Percentiles rank a stretch among this genome's conserved stretches.
phyloP scores from a whole-genome alignment of 805 yeast species.

The Cyberlindnera lachancei region DNA sequence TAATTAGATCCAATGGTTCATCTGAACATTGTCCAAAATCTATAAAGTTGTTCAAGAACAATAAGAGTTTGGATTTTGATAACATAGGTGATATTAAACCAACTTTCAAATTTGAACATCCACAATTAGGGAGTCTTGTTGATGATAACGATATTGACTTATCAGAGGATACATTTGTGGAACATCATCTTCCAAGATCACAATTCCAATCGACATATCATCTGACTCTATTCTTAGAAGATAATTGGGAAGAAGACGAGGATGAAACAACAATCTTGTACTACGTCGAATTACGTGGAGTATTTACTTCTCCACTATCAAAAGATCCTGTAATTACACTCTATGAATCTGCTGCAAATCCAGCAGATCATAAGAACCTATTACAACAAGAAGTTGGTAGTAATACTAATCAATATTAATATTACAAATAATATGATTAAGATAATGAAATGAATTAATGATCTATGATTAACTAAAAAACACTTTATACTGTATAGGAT shows the following conservation, averaged over 20 bases:
- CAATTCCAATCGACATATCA: slow-evolving; percentile 62
- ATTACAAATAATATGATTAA: too few relatives aligned
- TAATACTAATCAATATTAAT: slow-evolving; percentile 11
- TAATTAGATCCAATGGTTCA: slow-evolving; percentile 57
- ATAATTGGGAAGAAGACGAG: slow-evolving; percentile 56
- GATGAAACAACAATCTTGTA: slow-evolving; percentile 53
- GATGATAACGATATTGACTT: slow-evolving; percentile 33
- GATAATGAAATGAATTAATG: neutral
- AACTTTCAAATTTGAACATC: slow-evolving; percentile 50
- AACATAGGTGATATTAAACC: slow-evolving; percentile 42
- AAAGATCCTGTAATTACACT: slow-evolving; percentile 68
- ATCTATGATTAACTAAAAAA: slow-evolving; percentile 2
- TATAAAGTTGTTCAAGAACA: slow-evolving; percentile 68
- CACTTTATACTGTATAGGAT: slow-evolving; percentile 9
- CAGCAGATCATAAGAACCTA: slow-evolving; percentile 65
- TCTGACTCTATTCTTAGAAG: slow-evolving; percentile 59
- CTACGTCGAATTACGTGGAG: slow-evolving; percentile 78
- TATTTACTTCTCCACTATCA: slow-evolving; percentile 38
- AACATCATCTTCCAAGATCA: slow-evolving; percentile 74
- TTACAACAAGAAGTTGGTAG: slow-evolving; percentile 14
- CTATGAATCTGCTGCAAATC: slow-evolving; percentile 91
- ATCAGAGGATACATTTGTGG: slow-evolving; percentile 53
- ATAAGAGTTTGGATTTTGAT: slow-evolving; percentile 65
- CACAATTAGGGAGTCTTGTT: slow-evolving; percentile 52
- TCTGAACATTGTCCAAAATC: slow-evolving; percentile 56